Base-by-base conservation (phyloP, 352 stramenopile genomes). In the Pythium periplocum region DNA sequence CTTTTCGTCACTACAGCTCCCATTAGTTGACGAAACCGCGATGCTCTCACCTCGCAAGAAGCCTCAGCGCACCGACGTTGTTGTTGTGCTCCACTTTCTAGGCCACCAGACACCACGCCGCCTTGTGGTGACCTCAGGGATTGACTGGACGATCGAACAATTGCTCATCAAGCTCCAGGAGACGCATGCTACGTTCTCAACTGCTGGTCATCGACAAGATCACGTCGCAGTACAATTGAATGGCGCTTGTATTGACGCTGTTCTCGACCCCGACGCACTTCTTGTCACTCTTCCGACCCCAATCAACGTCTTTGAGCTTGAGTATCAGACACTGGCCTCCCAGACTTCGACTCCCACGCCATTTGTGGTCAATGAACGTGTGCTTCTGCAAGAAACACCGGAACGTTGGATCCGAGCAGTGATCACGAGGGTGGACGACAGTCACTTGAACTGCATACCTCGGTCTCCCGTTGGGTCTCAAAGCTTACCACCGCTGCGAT, bases 1-100 rank as follows among this genome's bases (percentile, higher is more conserved):
- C 2, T 97, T 96, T 55, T 91, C 78, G n/a, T 86, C 78, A 8
- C 55, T 93, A 5, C 71, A 87, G 43, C 55, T 91, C 12, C 80
- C 78, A 8, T 58, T 91, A n/a, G 51, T 56, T 6, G 53, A 61
- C 35, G 59, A 66, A 8, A 45, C 45, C 1, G 36, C 41, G 34
- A 52, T 59, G 48, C 31, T 55, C 0, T 66, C 53, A 34, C 48
- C 53, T 10, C 44, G 59, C 3, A 48, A 55, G 33, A 55, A 51
- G 32, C 11, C 9, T 8, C 43, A 55, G n/a, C 31, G 48, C n/a
- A 39, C 61, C 5, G 59, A 82, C n/a, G 42, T 78, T 4, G 54
- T 78, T 2, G 62, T 75, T 0, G 56, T 79, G 2, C 37, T 81
- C 7, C 69, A 83, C 32, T 72, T 71, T 48, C 41, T 55, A 12